Base-by-base conservation (phyloP, 805 yeast species). In the Pichia sporocuriosa region DNA sequence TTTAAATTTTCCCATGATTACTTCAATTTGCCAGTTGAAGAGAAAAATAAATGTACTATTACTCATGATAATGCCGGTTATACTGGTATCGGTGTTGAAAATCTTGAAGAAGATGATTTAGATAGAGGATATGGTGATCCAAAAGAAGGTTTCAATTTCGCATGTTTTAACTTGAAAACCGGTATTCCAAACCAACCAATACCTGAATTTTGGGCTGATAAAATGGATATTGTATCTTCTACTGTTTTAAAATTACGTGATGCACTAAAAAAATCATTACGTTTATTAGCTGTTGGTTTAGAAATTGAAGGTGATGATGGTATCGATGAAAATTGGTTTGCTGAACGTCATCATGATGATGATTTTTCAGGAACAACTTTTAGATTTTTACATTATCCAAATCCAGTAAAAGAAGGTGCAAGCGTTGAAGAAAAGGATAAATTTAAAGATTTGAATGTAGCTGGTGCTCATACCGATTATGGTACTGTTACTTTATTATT, bases 391-490 rank as follows among this genome's bases (percentile, higher is more conserved):
- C 85, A 78, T 52, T 84, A 84, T 54, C 94, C 93, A 1, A 72
- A 79, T 10, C 77, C 70, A 8, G 60, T 63, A 34, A 49, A 51
- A 15, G 75, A 78, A 8, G 53, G 51, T 15, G 57, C 58, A 44
- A 34, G 51, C 3, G 77, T 76, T 45, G 70, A 75, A 20, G 73
- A 68, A 19, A 70, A 81, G 36, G 67, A 86, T 40, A 42, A 48
- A 9, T 46, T 44, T 21, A 48, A 44, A 17, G 46, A 47, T 3
- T 35, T 58, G n/a, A 59, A 59, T 37, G 61, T 59, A 31, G 93
- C 93, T 4, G 95, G 94, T 32, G 93, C 94, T 8, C 94, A 85
- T 51, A 84, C 94, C 0, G 94, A 85, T 55, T 84, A 84, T 53
- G 94, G 94, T 4, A 72, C 85, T 2, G 62, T 82, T 46, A 84